phyloP scores from a whole-genome alignment of 139 green algal genomes.

The Yamagishiella unicocca region DNA sequence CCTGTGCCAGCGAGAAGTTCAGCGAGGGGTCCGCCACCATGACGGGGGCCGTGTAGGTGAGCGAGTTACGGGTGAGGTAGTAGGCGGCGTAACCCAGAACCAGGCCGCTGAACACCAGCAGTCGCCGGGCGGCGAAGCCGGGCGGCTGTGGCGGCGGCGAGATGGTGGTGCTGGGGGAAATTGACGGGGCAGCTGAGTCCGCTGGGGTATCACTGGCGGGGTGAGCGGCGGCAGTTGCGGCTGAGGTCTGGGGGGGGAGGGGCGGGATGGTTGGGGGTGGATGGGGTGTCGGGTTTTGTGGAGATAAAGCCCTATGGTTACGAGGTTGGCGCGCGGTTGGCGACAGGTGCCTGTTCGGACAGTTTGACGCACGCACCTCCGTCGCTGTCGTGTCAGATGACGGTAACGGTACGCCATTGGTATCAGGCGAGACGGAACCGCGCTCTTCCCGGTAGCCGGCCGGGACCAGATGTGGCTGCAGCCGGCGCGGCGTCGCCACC shows the following conservation, averaged over 20 bases:
- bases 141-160: slow-evolving; percentile 33
- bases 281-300: too few species aligned
- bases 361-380: too few species aligned
- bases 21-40: slow-evolving; percentile 65
- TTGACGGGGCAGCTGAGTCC: background rate
- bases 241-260: background rate
- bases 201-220: background rate
- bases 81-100: slow-evolving; percentile 63
- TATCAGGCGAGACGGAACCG: background rate
- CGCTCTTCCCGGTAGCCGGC: background rate
- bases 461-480: background rate
- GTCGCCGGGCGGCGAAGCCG: slow-evolving; percentile 58
- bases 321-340: too few species aligned
- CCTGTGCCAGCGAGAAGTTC: slow-evolving; percentile 59
- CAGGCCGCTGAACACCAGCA: slow-evolving; percentile 68
- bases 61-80: slow-evolving; percentile 71
- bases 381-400: too few species aligned
- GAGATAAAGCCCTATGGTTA: too few species aligned
- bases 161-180: too few species aligned
- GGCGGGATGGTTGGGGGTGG: too few species aligned
- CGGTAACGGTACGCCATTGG: too few species aligned
- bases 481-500: background rate
- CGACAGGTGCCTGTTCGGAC: too few species aligned
- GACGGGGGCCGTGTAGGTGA: slow-evolving; percentile 70
- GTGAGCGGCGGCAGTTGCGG: background rate